A percentile compares a stretch with the other conserved stretches of the same genome.
Conservation (phyloP, 2,329 filamentous ascomycete genomes). For the Penicillium sp. region DNA sequence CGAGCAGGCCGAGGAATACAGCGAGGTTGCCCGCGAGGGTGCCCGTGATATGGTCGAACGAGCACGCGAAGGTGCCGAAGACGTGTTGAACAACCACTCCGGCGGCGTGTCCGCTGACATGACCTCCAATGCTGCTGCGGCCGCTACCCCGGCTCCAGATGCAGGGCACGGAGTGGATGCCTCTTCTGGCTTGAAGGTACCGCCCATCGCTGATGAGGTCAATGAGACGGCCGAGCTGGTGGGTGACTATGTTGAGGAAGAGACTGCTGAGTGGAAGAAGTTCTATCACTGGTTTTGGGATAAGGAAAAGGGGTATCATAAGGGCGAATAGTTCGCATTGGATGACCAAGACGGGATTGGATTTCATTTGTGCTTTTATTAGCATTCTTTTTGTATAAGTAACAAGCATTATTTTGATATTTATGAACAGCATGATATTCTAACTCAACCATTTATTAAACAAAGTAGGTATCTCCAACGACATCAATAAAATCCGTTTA, state of each 20-base stretch:
- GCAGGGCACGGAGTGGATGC: conserved; percentile 18
- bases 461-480: too few relatives aligned
- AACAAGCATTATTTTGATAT: background rate
- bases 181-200: conserved; percentile 20
- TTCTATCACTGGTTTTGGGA: conserved; percentile 45
- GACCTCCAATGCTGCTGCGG: conserved; percentile 26
- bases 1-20: conserved; percentile 42
- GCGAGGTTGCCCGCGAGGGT: conserved; percentile 40
- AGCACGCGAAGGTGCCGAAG: conserved; percentile 28
- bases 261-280: conserved; percentile 39
- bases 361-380: background rate
- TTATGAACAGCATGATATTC: background rate
- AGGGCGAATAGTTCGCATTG: background rate
- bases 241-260: conserved; percentile 47
- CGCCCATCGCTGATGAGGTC: conserved; percentile 22
- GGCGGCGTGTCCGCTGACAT: conserved; percentile 30
- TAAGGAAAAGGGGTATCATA: conserved; percentile 21
- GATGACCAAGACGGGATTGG: background rate
- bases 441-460: background rate
- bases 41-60: conserved; percentile 36
- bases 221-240: conserved; percentile 48
- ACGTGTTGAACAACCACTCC: conserved; percentile 22
- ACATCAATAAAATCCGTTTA: background rate
- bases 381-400: background rate
- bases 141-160: conserved; percentile 12